Evolutionary conservation across 176 grass and related monocot genomes (phyloP), one percentile per base, ranked within the genome.

Genomic region (Triticum monococcum): DNA sequence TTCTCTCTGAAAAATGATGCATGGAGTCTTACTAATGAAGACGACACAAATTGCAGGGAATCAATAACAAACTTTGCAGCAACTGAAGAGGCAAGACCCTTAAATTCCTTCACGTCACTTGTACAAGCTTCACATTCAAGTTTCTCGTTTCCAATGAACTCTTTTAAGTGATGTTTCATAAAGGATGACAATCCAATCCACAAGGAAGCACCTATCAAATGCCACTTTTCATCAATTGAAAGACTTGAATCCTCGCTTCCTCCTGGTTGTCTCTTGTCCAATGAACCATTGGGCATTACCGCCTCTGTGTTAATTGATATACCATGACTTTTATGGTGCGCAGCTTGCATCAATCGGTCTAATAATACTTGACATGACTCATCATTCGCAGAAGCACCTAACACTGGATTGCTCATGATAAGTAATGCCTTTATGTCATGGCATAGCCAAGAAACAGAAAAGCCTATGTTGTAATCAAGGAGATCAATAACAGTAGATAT

Each of bases 161-260:
- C 85, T 33, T 37, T 75, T 70, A 92, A 85, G 70, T 75, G 83
- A 68, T 86, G 83, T 83, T 94, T 86, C 79, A 88, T 63, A 81
- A 95, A 75, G 33, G 75, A 93, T 60, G 86, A 81, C 65, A 98
- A 83, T 54, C 82, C 86, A 79, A 91, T 84, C 93, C 93, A 98
- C 72, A 95, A 87, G 80, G 84, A 98, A 88, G 72, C 33, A 48
- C 86, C 76, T 80, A 94, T 78, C 80, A 95, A 75, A 80, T 83
- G 81, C 96, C 96, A 98, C 48, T 94, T 98, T 69, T 98, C 96
- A 89, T 98, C 84, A 89, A 81, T 22, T 64, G 87, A 46, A 77
- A 85, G 35, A 50, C 45, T 84, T 25, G n/a, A 75, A 87, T 59
- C 75, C 18, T 73, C 88, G 50, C 24, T 76, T 17, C 22, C 73